Conservation (phyloP, 1,139 yeast genomes). For the Pichia sp. region DNA sequence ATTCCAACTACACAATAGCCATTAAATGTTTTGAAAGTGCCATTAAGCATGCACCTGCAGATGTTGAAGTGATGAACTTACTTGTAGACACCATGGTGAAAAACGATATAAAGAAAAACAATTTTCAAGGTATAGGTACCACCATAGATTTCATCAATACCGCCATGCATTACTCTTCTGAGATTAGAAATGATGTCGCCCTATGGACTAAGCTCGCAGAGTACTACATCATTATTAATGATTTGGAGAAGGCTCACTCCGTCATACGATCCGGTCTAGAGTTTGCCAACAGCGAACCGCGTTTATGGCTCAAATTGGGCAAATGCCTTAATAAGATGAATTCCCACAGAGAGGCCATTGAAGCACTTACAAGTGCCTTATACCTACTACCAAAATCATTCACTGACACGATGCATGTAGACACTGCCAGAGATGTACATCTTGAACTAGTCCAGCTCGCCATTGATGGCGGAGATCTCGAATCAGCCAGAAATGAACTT, state of each 20-base stretch:
- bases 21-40: conserved; percentile 42
- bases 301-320: conserved; percentile 41
- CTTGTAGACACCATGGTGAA: conserved; percentile 22
- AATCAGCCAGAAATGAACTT: conserved; percentile 40
- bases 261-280: conserved; percentile 41
- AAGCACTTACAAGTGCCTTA: conserved; percentile 33
- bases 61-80: conserved; percentile 37
- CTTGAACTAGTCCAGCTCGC: conserved; percentile 48
- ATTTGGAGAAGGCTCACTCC: conserved; percentile 46
- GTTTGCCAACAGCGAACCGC: conserved; percentile 35
- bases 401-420: conserved; percentile 35
- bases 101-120: conserved; percentile 26
- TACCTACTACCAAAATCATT: conserved; percentile 33
- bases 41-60: conserved; percentile 37
- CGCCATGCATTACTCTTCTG: conserved; percentile 33
- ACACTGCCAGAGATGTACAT: conserved; percentile 45
- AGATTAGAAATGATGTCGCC: conserved; percentile 30
- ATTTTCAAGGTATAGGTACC: conserved; percentile 33
- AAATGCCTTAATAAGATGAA: conserved; percentile 38
- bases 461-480: conserved; percentile 44
- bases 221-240: conserved; percentile 40
- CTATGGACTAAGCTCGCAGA: conserved; percentile 44
- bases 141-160: conserved; percentile 38
- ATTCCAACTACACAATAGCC: conserved; percentile 33
- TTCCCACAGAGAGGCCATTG: conserved; percentile 38